phyloP scores from a whole-genome alignment of 306 rosid species.

The Cucumis sativus region DNA sequence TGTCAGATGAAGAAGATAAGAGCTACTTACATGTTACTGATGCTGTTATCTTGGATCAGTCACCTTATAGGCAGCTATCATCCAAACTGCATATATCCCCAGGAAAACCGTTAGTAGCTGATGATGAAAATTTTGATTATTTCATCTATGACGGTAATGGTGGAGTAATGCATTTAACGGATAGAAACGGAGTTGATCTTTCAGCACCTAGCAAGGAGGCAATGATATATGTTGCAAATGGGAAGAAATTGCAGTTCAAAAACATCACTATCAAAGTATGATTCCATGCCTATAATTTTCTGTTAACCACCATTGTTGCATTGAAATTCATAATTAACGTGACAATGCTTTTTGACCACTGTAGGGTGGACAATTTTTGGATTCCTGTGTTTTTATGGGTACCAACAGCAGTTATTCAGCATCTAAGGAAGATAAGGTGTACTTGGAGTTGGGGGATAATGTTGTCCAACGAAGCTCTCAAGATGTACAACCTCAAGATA shows the following conservation, averaged over 20 bases:
- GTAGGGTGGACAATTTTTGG: conserved; percentile 67
- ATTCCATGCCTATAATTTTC: background rate
- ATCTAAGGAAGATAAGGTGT: conserved; percentile 47
- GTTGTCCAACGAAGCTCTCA: conserved; percentile 19
- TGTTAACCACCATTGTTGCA: background rate
- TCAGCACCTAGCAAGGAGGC: conserved; percentile 50
- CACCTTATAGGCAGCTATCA: conserved; percentile 60
- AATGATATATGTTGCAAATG: conserved; percentile 68
- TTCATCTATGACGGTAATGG: conserved; percentile 87
- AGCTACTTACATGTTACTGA: conserved; percentile 30
- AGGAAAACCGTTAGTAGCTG: conserved; percentile 63
- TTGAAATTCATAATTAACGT: background rate
- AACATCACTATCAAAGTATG: conserved; percentile 75
- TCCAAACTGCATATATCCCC: conserved; percentile 64
- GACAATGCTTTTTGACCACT: conserved; percentile 10
- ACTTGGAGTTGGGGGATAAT: conserved; percentile 40
- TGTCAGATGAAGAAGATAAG: conserved; percentile 44
- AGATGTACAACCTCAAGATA: conserved; percentile 26
- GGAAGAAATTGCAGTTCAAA: conserved; percentile 85
- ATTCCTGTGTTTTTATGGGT: conserved; percentile 85
- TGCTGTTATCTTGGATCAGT: conserved; percentile 50
- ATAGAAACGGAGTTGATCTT: conserved; percentile 44
- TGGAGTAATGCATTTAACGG: conserved; percentile 56
- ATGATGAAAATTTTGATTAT: conserved; percentile 56
- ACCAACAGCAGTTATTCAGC: conserved; percentile 83